Evolutionary conservation across 805 yeast species (phyloP), one percentile per base, ranked within the genome.

Genomic region (Wickerhamomyces chaumierensis): DNA sequence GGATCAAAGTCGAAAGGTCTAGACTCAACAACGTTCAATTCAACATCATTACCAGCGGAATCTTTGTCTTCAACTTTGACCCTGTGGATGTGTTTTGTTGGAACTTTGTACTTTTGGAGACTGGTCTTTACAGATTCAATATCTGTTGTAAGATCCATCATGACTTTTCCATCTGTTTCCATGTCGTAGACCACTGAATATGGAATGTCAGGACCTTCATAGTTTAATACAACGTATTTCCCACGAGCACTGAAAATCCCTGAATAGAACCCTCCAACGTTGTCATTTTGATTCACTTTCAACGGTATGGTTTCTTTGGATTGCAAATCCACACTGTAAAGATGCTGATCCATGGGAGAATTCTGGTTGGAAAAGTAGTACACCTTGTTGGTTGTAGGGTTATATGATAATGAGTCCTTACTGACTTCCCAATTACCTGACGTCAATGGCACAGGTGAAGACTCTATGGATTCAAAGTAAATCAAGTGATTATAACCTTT

Each of bases 361-460:
- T 74, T 73, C 52, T 75, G 72, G 0, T 96, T 82, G 4, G 90
- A 79, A 6, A 75, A 55, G 56, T 79, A 92, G 39, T 60, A 68
- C 12, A 77, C 69, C 43, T 68, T 62, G 38, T 66, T 68, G 17
- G 57, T 58, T 4, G 62, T 64, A 35, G 58, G 57, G 49, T 81
- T 84, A 56, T 72, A 76, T 0, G 77, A 69, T 0, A 79, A 59
- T 1, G 78, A 73, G 2, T 81, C 83, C 38, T 65, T 71, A 18
- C 71, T 78, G 9, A 92, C 94, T 58, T 92, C 98, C 95, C 95
- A 92, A 2, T 71, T 58, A 5, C 98, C 98, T 2, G 61, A 45
- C 1, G 92, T 83, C 34, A 94, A 68, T 18, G 77, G 57, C 3
- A 47, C 49, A 3, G 85, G 85, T 13, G 57, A 54, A 0, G 72